Percentiles rank a stretch among this genome's conserved stretches.
These are phyloP conservation scores for Phoma sp. DNA, from an alignment of 2,329 filamentous ascomycete species.

Conservation along the genomic window DNA sequence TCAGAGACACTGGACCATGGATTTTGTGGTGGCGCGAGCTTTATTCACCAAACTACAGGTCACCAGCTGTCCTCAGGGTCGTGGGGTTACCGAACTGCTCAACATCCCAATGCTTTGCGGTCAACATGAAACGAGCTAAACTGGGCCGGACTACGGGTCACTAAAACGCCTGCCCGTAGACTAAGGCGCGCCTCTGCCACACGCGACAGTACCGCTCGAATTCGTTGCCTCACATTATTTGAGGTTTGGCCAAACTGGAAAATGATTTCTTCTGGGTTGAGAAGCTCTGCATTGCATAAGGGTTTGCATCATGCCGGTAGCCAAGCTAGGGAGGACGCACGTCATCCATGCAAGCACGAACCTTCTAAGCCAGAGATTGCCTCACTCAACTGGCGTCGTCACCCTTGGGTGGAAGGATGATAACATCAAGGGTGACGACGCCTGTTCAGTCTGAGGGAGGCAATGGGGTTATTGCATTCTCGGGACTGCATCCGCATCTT, in stretches of 20 bases:
- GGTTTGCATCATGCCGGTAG: background rate
- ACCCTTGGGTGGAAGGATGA: background rate
- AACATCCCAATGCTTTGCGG: conserved; percentile 10
- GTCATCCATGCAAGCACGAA: conserved; percentile 4
- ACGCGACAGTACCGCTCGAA: background rate
- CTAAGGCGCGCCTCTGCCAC: background rate
- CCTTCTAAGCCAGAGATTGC: conserved; percentile 9
- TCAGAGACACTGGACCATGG: background rate
- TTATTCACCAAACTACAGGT: conserved; percentile 1
- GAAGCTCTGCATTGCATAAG: background rate
- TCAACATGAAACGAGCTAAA: conserved; percentile 15
- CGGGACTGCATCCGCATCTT: too few relatives aligned
- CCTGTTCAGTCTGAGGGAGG: too few relatives aligned
- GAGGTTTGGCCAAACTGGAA: background rate
- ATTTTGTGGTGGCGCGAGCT: conserved; percentile 1
- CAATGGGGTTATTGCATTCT: too few relatives aligned
- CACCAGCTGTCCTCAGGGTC: conserved; percentile 11
- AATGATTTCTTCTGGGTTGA: background rate
- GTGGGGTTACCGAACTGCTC: conserved; percentile 11
- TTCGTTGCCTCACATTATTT: background rate
- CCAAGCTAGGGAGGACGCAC: conserved; percentile 3
- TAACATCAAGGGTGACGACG: too few relatives aligned
- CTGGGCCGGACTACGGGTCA: background rate
- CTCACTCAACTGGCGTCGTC: conserved; percentile 1
- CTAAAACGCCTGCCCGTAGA: conserved; percentile 5